These are phyloP conservation scores for Arachis hypogaea DNA, from an alignment of 306 rosid species.

Conservation along the genomic window DNA sequence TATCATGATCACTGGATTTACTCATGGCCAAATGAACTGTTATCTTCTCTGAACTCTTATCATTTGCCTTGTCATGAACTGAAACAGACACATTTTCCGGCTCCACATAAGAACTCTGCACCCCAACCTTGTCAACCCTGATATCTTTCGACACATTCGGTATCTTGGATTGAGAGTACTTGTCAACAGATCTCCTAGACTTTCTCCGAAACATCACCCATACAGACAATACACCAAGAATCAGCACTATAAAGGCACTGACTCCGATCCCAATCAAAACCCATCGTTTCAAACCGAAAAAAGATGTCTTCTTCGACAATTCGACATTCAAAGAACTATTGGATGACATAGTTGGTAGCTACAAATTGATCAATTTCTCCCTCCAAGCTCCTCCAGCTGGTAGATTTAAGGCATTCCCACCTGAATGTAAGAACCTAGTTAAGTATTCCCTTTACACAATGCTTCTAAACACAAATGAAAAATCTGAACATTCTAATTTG, in stretches of 20 bases:
- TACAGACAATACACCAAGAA: conserved; percentile 71
- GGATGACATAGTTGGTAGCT: conserved; percentile 58
- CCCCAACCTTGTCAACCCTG: conserved; percentile 74
- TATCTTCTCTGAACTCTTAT: conserved; percentile 67
- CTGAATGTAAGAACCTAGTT: conserved; percentile 47
- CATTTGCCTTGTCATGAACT: conserved; percentile 59
- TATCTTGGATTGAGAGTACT: conserved; percentile 67
- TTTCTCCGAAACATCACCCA: conserved; percentile 87
- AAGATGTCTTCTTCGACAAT: conserved; percentile 69
- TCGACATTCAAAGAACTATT: conserved; percentile 62
- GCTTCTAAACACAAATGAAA: conserved; percentile 4
- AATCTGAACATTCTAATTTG: conserved; percentile 12
- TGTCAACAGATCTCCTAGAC: conserved; percentile 68
- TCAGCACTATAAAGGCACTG: conserved; percentile 77
- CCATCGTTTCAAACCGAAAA: conserved; percentile 84
- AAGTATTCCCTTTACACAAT: conserved; percentile 37
- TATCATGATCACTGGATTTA: conserved; percentile 74
- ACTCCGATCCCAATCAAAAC: conserved; percentile 82
- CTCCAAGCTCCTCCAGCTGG: conserved; percentile 40
- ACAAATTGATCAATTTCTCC: conserved; percentile 41
- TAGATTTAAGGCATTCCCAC: conserved; percentile 55
- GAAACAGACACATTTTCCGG: conserved; percentile 55
- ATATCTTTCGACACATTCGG: conserved; percentile 87
- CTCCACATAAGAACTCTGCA: conserved; percentile 58
- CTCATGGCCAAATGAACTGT: conserved; percentile 62